Evolutionary conservation across 805 yeast genomes (phyloP), one percentile per base, ranked within the genome.

Genomic region (Pichia manshurica): DNA sequence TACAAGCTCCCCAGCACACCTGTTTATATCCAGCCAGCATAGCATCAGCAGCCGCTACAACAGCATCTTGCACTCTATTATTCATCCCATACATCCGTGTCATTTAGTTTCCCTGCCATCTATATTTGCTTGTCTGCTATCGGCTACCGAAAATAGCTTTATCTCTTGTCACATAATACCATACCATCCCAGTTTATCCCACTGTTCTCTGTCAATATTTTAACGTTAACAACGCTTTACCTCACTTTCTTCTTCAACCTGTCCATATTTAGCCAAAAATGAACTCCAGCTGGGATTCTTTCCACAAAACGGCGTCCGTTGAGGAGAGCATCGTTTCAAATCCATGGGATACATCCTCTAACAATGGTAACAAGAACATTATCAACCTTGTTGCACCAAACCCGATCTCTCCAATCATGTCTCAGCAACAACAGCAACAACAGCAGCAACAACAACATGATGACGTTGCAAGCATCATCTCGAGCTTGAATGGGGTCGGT

Each of bases 381-480:
- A 12, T 19, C 8, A 45, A 56, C 10, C 39, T 51, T 13, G 33
- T 44, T 19, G 59, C 56, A n/a, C 58, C 63, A 38, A 47, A 46
- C 10, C 55, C 60, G 5, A 36, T 47, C 3, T 49, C 63, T 5
- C 52, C 52, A 19, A 45, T 52, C 19, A 32, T 52, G 21, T 44
- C 48, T 6, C 48, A 45, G n/a, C 43, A 7, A 12, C 35, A 5
- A 17, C 17, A 19, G 19, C 52, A 43, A 31, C 48, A 47, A 15
- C 39, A 16, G 22, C 22, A 20, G 6, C 40, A 37, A 9, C 40
- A 40, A 31, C 44, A 41, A 36, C 42, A 38, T 2, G 54, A 62
- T 22, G 68, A 65, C 29, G 67, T 64, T 39, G 64, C 62, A 32
- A 61, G 65, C 42, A 60, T 65, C 35, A 64, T 65, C 41, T 64